Evolutionary conservation across 176 grass and related monocot species (phyloP), one percentile per base, ranked within the genome.

Genomic region (Metroxylon sagu): DNA sequence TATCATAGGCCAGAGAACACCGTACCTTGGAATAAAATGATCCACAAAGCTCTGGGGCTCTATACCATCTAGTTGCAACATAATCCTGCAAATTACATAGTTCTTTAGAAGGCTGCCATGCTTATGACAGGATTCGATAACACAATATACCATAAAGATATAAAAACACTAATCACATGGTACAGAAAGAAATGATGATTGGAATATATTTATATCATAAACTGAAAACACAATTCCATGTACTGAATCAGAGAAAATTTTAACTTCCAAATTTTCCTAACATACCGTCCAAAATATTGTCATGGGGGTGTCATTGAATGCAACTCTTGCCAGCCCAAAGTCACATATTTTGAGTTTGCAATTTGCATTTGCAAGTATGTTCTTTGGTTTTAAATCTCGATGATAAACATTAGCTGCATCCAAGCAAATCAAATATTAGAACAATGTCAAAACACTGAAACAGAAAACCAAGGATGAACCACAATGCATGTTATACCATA

Each of bases 11-110:
- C 35, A 43, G 35, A 43, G 35, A 43, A 43, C 49, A 8, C 53
- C 60, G 35, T 60, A 60, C 58, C 58, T 60, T 60, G 8, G 58
- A 60, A 31, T 60, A 60, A 60, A 60, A 60, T 31, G 58, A 60
- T 39, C 58, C 58, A 19, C 58, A 60, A 4, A 60, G 58, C 18
- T 60, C 58, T 18, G 58, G 58, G 17, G 58, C 58, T 60, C 58
- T 39, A 60, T 60, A 60, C 58, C 58, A 60, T 60, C 58, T 60
- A 4, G 58, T 60, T 12, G 58, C 58, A 60, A 60, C 58, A 60
- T 60, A 60, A 31, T 60, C 58, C 58, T 60, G 58, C 25, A 28
- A 60, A 19, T 39, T 29, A 7, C 6, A 8, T 29, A 27, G 18
- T 29, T 29, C 17, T 60, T 43, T 2, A 60, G 16, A 60, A 39